Evolutionary conservation across 805 yeast genomes (phyloP).

Genomic region (Candida saitoana): DNA sequence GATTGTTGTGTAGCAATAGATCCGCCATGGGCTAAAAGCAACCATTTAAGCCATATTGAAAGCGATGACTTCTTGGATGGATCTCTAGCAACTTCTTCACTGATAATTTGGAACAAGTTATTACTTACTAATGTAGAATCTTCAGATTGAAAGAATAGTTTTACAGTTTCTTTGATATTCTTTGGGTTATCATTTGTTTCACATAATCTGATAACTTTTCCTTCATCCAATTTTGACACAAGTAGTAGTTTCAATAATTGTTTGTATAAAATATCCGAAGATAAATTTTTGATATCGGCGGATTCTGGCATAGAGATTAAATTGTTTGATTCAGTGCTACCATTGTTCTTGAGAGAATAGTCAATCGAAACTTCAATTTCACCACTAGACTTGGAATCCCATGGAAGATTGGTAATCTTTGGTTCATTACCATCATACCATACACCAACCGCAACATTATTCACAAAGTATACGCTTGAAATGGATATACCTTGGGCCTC

Average conservation of each 20-base stretch:
- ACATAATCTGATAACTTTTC: conserved; percentile 23
- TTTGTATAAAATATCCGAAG: conserved; percentile 18
- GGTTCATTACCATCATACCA: conserved; percentile 33
- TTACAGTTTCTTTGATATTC: conserved; percentile 27
- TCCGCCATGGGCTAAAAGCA: conserved; percentile 66
- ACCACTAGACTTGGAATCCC: conserved; percentile 11
- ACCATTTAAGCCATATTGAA: conserved; percentile 76
- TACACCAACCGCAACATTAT: conserved; percentile 29
- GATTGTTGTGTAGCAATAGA: conserved; percentile 52
- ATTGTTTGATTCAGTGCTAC: conserved; percentile 16
- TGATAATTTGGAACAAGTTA: conserved; percentile 24
- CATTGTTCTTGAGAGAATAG: conserved; percentile 11
- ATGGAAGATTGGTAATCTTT: conserved; percentile 16
- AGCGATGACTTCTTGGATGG: conserved; percentile 24
- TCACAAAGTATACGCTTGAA: conserved; percentile 26
- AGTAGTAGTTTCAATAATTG: conserved; percentile 14
- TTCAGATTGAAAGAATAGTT: conserved; percentile 28
- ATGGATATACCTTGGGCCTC: conserved; percentile 13
- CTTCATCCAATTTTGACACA: conserved; percentile 6
- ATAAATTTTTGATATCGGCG: conserved; percentile 18
- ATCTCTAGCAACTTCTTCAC: conserved; percentile 23
- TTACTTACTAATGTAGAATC: conserved; percentile 25
- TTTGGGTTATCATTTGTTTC: conserved; percentile 25
- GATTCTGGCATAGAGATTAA: conserved; percentile 9
- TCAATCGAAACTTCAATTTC: conserved; percentile 11